Conservation (phyloP, 345 rosid species). For the Turnera subulata region DNA sequence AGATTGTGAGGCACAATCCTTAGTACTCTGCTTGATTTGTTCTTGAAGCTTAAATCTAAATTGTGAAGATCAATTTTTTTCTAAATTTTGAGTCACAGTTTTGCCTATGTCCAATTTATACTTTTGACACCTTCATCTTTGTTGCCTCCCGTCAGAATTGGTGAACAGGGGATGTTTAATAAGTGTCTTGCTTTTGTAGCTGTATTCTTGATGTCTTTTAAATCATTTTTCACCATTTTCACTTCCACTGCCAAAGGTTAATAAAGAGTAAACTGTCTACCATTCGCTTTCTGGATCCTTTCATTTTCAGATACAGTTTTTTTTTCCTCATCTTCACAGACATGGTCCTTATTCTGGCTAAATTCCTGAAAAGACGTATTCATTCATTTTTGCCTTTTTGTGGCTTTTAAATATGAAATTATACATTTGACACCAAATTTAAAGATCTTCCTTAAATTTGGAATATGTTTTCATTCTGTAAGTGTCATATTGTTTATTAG, state of each 20-base stretch:
- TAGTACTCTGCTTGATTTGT: slow-evolving; percentile 28
- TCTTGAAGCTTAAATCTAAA: slow-evolving; percentile 8
- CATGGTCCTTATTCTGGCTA: neutral
- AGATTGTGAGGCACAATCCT: slow-evolving; percentile 82
- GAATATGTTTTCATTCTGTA: no score
- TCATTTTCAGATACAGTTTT: neutral
- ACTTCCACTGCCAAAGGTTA: no score
- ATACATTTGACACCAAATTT: neutral
- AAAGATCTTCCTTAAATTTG: neutral
- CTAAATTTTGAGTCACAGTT: neutral
- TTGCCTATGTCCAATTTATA: neutral
- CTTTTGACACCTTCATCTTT: no score
- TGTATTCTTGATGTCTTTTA: neutral
- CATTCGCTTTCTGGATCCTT: no score
- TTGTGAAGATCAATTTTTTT: slow-evolving; percentile 1
- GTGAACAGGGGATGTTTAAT: neutral
- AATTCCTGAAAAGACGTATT: neutral
- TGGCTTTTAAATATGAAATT: neutral
- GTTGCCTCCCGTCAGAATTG: no score
- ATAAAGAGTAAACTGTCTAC: no score
- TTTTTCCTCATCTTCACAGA: neutral
- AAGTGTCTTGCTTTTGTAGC: neutral
- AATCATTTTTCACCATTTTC: no score
- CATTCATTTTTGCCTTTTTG: neutral
- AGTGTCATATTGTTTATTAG: no score